These are phyloP conservation scores for Solanum ossicruentum DNA, from an alignment of 257 asterid species.

Conservation along the genomic window DNA sequence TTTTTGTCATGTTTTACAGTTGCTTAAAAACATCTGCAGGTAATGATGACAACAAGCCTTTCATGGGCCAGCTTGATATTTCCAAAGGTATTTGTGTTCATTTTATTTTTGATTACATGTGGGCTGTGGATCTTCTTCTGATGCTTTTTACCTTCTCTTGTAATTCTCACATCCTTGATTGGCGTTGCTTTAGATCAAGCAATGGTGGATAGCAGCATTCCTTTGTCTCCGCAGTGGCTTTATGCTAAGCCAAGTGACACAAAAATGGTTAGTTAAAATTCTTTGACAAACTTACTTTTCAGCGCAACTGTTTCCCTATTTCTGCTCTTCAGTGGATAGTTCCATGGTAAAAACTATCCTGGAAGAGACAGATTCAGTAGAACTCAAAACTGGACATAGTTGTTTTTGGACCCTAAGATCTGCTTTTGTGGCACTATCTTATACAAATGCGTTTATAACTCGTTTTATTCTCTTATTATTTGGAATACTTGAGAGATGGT, in stretches of 20 bases:
- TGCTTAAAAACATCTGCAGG: constrained; percentile 35
- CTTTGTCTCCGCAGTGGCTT: constrained; percentile 96
- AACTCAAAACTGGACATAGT: background rate
- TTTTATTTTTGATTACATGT: background rate
- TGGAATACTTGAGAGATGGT: background rate
- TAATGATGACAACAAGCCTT: constrained; percentile 59
- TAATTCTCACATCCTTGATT: background rate
- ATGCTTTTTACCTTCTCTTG: background rate
- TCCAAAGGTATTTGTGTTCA: constrained; percentile 43
- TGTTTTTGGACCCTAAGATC: background rate
- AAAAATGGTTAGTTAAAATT: constrained; percentile 38
- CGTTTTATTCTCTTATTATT: background rate
- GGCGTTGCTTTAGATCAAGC: constrained; percentile 56
- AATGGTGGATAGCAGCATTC: constrained; percentile 63
- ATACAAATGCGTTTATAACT: background rate
- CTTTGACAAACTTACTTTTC: background rate
- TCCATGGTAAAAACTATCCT: background rate
- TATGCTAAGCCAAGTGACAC: constrained; percentile 75
- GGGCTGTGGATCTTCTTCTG: background rate
- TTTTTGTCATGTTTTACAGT: background rate
- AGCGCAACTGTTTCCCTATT: background rate
- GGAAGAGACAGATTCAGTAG: background rate
- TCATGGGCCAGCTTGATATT: constrained; percentile 56
- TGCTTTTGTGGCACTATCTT: background rate
- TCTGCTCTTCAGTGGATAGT: background rate